Conservation (phyloP, 31 red algal species). For the Asparagopsis taxiformis region DNA sequence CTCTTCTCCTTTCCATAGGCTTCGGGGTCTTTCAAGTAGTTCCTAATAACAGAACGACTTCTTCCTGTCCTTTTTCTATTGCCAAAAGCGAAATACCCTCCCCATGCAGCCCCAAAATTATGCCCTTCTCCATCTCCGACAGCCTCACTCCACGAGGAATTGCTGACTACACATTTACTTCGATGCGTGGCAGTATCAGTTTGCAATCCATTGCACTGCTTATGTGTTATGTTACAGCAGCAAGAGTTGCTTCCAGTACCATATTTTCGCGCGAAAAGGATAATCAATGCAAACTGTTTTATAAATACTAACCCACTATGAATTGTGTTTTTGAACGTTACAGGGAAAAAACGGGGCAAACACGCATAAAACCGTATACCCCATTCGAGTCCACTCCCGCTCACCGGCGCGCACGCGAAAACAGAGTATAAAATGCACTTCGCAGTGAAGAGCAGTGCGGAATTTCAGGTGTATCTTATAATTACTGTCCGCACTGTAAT, state of each 20-base stretch:
- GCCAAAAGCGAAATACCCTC: background rate
- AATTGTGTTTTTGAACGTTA: background rate
- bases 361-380: background rate
- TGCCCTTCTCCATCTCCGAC: background rate
- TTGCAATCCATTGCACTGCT: background rate
- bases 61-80: background rate
- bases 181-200: too few relatives aligned
- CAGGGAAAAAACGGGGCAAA: background rate
- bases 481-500: background rate
- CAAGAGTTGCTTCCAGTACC: background rate
- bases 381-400: too few relatives aligned
- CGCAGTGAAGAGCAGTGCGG: background rate
- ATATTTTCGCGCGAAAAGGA: background rate
- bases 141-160: background rate
- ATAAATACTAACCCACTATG: background rate
- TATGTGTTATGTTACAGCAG: background rate
- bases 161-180: too few relatives aligned
- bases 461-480: too few relatives aligned
- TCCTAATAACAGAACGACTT: background rate
- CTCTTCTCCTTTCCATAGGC: background rate
- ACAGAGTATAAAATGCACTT: background rate
- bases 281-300: background rate
- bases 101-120: background rate
- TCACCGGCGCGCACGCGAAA: background rate
- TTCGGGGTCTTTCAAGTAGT: background rate